Evolutionary conservation across 1,284 basidiomycete species (phyloP), one percentile per base, ranked within the genome.

Genomic region (Mycena citricolor): DNA sequence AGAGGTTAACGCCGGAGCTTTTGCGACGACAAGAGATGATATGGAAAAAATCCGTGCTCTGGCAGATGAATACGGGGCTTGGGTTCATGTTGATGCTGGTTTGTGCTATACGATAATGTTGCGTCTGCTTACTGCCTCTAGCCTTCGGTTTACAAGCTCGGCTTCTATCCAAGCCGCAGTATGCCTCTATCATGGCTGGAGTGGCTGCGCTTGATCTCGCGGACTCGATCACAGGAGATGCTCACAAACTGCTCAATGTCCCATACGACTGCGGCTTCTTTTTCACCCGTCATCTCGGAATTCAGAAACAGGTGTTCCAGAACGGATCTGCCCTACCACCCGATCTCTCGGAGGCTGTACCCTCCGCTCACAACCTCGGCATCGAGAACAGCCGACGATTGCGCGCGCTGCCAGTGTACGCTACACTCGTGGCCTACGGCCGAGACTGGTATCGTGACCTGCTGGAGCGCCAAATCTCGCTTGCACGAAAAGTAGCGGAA

Each of bases 21-120:
- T 53, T n/a, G 44, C 51, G 11, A 45, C 47, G 4, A 32, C 40
- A 3, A 16, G 32, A 23, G 41, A 37, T 8, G 48, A 50, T 20
- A 50, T 53, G 40, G 22, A 26, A 13, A 36, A 32, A 14, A 41
- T 53, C 13, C 40, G 51, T 2, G 28, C 36, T 5, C 17, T 53
- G 25, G 51, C 51, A 8, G 48, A 53, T 22, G 23, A 32, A 23
- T 22, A 53, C 30, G 48, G 48, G 2, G 48, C 51, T 17, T 53
- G 51, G 51, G 35, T 53, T 34, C 51, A 53, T 23, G 44, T 47
- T 29, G 51, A 53, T 26, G 51, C 44, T 26, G 47, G 51, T 47
- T 29, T 14, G 31, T 20, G 12, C 17, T n/a, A 16, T 41, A 8
- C 13, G 29, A 16, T 26, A 24, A 13, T 29, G 5, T 16, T 6